Base-by-base conservation (phyloP, 768 basidiomycete species). In the Scleroderma bovista region DNA sequence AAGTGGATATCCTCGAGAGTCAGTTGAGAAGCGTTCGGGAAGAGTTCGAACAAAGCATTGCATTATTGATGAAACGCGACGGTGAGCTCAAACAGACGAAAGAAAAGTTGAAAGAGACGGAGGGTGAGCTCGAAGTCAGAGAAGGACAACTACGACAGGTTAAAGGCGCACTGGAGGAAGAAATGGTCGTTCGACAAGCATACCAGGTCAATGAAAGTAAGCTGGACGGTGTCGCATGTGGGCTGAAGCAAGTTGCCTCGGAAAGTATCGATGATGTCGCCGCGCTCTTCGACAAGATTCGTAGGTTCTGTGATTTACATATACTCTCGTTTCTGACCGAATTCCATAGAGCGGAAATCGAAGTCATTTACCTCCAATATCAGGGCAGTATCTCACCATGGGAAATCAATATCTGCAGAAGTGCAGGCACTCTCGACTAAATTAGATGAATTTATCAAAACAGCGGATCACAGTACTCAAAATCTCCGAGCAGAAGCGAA, bases 31-130 rank as follows among this genome's bases (percentile, higher is more conserved):
- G 76, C 26, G 81, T 92, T 16, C 76, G 86, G 47, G 92, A 93
- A 50, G 93, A 97, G 68, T 95, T 93, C 58, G 93, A 96, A 61
- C 85, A 94, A 66, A 86, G 88, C 57, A 87, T 93, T 49, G 81
- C 77, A 2, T 56, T 92, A 41, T 70, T 97, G 41, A 80, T 82
- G 63, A 81, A 78, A 58, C 77, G 81, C 26, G 87, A 94, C 46
- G 79, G 80, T 7, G 91, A 96, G 63, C 69, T 98, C 47, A 80
- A 76, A 50, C 70, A 75, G 44, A 79, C 86, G 3, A 76, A 73
- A 51, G 77, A 76, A 17, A 75, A 70, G 57, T 68, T 94, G 43
- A 69, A 74, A 50, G 71, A 71, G 48, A 78, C 77, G 2, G 73
- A 79, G 53, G 69, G 67, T 1, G 72, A 75, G 39, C 67, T 98